Evolutionary conservation across 306 rosid species (phyloP), one percentile per base, ranked within the genome.

Genomic region (Purshia tridentata): DNA sequence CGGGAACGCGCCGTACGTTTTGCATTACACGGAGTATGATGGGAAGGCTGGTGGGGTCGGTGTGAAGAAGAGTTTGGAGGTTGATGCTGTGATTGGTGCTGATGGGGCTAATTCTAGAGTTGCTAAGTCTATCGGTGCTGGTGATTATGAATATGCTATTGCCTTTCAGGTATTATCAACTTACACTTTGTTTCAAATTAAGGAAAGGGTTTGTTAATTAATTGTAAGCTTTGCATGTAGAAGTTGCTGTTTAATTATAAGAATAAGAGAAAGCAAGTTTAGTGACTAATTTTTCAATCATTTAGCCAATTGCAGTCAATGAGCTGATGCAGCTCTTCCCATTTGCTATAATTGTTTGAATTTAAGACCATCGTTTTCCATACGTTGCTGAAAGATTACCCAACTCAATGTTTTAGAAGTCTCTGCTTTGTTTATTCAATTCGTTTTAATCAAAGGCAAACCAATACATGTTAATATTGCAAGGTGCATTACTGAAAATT

Each of bases 51-150:
- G 97, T 11, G 97, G 91, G 0, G 70, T 74, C 2, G 99, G 99
- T n/a, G 88, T 81, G 46, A 95, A 88, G 84, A 58, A 39, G 67
- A 95, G 85, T 0, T 42, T 95, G 80, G 98, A 95, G 84, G 98
- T 95, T 10, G 99, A 95, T 22, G 99, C 96, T 13, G 99, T 95
- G 18, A 87, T 95, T 65, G 99, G 99, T 2, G 99, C 99, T 5
- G 97, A 95, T 65, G 99, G 99, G 29, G 98, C 99, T 29, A 94
- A 94, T 83, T 94, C 99, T 13, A 84, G 96, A 11, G 97, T 94
- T 3, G 99, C 99, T 7, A 94, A 94, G 84, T 81, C 89, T 23
- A 94, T 94, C 73, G 83, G 81, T 74, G 99, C 97, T 3, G 99
- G 99, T 58, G 99, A 94, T 5, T 94, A 94, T 66, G 99, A 91